phyloP scores from a whole-genome alignment of 768 basidiomycete species.

The Boletus patriciae region DNA sequence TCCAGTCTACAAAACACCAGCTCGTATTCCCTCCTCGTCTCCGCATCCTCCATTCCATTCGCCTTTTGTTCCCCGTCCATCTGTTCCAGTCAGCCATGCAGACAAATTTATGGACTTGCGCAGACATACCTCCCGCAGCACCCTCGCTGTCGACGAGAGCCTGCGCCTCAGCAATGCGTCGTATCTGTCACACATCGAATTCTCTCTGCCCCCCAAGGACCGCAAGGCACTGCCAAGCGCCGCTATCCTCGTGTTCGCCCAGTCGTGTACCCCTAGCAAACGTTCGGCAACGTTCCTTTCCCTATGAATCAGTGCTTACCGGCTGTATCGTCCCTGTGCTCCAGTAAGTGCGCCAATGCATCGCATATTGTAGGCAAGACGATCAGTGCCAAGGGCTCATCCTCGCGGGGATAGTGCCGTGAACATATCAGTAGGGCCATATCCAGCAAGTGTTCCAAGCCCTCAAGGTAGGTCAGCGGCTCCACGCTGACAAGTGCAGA shows the following conservation, averaged over 20 bases:
- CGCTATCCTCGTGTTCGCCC: conserved; percentile 46
- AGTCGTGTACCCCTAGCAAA: conserved; percentile 11
- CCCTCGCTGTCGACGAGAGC: conserved; percentile 27
- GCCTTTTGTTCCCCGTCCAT: background rate
- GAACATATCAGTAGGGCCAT: conserved; percentile 48
- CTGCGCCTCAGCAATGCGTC: conserved; percentile 31
- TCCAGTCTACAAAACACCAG: conserved; percentile 23
- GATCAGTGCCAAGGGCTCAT: conserved; percentile 52
- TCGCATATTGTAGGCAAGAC: conserved; percentile 50
- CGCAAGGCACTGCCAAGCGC: conserved; percentile 43
- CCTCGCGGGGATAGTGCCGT: conserved; percentile 44
- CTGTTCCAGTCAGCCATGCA: conserved; percentile 7
- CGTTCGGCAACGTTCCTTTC: background rate
- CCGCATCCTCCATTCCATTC: too few species aligned
- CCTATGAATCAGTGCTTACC: conserved; percentile 25
- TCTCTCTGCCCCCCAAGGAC: conserved; percentile 23
- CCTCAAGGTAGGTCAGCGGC: conserved; percentile 45
- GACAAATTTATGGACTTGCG: background rate
- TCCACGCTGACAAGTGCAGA: conserved; percentile 29
- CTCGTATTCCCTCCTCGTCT: conserved; percentile 10
- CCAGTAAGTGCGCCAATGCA: conserved; percentile 45
- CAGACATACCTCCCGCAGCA: conserved; percentile 32
- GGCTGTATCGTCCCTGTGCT: conserved; percentile 19
- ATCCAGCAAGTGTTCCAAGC: conserved; percentile 48
- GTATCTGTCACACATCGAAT: conserved; percentile 23